Evolutionary conservation across 1,284 basidiomycete genomes (phyloP), one percentile per base, ranked within the genome.

Genomic region (Tilletiaria anomala): DNA sequence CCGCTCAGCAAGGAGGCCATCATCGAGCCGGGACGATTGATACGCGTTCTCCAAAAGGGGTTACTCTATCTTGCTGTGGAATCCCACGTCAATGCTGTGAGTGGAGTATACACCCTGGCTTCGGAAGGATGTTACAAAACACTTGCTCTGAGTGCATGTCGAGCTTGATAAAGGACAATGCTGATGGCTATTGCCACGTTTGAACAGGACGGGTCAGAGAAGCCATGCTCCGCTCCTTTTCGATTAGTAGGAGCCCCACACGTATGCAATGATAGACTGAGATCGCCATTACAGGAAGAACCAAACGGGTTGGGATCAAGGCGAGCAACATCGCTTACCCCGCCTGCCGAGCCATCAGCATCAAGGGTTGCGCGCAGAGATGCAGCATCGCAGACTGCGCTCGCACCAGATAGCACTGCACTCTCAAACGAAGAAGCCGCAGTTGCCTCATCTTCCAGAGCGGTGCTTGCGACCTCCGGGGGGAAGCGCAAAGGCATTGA

Each of bases 61-160:
- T 52, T 65, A 16, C 45, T 65, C 32, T 66, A 64, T 39, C 45
- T 52, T 6, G 54, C 58, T 3, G 64, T 63, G 12, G 64, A 66
- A 37, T 53, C 55, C 12, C 58, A 63, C 35, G 43, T 51, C 15
- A 41, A 43, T 21, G 26, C 32, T 14, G 48, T 48, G 32, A 48
- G 48, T 42, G 21, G 43, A 15, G 10, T 33, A 6, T 19, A 6
- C 36, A 14, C n/a, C 5, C 31, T 18, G 12, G 5, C 24, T n/a
- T 21, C 15, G 17, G 18, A 10, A 17, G 18, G 1, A 29, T 34
- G 6, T 10, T 11, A 29, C 32, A 1, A 14, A 26, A 19, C n/a
- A 5, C 18, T 8, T 17, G 18, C 29, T 24, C 33, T 37, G 26
- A 39, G 26, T 14, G 6, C 32, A 6, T 33, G 6, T 8, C 14